Evolutionary conservation across 2,329 filamentous ascomycete genomes (phyloP).

Genomic region (Pyrenophora seminiperda): DNA sequence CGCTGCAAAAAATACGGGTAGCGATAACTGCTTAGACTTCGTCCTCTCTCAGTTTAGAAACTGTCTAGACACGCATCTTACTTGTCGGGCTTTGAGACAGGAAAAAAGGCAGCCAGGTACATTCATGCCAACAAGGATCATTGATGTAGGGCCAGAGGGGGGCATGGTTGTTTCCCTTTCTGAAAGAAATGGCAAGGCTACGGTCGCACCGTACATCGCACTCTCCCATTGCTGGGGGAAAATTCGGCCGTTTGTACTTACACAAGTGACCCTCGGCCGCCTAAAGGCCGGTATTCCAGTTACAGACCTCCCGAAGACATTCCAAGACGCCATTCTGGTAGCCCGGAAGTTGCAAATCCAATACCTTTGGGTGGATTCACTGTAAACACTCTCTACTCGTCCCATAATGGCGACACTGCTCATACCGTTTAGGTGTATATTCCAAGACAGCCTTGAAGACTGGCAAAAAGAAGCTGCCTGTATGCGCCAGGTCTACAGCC

Average conservation of each 20-base stretch:
- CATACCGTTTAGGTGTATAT: conserved; percentile 21
- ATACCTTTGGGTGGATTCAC: neutral
- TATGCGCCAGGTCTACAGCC: conserved; percentile 17
- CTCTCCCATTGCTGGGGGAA: neutral
- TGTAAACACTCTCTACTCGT: no score
- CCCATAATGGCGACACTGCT: no score
- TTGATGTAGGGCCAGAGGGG: no score
- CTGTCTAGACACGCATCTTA: no score
- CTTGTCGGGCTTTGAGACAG: no score
- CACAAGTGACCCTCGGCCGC: neutral
- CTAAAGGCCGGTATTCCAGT: neutral
- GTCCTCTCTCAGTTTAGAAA: no score
- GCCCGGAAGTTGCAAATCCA: neutral
- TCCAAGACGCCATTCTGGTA: neutral
- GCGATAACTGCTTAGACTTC: no score
- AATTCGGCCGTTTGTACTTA: neutral
- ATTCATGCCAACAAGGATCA: no score
- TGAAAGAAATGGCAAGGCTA: no score
- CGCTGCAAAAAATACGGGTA: no score
- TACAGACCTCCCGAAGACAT: neutral
- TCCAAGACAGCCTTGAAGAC: conserved; percentile 16
- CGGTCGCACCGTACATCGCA: neutral
- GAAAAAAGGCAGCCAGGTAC: no score
- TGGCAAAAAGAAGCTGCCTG: conserved; percentile 10
- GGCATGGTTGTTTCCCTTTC: no score